Percentiles rank a stretch among this genome's conserved stretches.
Conservation (phyloP, 306 rosid species). For the Canavalia gladiata region DNA sequence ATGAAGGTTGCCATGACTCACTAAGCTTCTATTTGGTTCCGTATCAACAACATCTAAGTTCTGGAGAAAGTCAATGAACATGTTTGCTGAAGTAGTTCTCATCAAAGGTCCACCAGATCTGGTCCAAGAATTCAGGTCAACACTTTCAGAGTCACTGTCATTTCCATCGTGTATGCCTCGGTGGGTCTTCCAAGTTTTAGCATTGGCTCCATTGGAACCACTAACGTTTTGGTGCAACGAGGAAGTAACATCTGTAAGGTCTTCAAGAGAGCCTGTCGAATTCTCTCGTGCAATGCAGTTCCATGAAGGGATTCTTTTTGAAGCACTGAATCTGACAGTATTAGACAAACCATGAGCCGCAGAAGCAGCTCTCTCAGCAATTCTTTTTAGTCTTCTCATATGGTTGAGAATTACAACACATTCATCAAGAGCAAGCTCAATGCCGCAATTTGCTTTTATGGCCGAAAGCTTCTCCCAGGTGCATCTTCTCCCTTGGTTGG, state of each 20-base stretch:
- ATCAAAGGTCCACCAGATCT: constrained; percentile 95
- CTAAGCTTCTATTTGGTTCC: constrained; percentile 61
- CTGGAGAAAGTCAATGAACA: constrained; percentile 81
- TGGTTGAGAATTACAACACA: constrained; percentile 89
- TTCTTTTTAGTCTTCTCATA: constrained; percentile 85
- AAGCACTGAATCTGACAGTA: constrained; percentile 71
- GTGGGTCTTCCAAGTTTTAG: constrained; percentile 60
- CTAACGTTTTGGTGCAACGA: constrained; percentile 65
- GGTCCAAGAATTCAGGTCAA: constrained; percentile 79
- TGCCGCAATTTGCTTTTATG: constrained; percentile 94
- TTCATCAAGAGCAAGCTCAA: constrained; percentile 94
- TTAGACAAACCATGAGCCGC: constrained; percentile 70
- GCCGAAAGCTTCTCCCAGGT: constrained; percentile 99
- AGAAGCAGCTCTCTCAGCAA: constrained; percentile 82
- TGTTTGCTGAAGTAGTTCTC: constrained; percentile 88
- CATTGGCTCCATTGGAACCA: constrained; percentile 46
- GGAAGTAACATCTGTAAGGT: constrained; percentile 64
- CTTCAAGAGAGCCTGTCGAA: constrained; percentile 90
- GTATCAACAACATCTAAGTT: constrained; percentile 70
- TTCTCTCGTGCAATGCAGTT: constrained; percentile 96
- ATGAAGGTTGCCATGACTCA: constrained; percentile 54
- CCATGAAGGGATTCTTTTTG: constrained; percentile 97
- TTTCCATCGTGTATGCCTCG: constrained; percentile 70
- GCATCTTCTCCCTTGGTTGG: constrained; percentile 97
- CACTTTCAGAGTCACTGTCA: constrained; percentile 79